These are phyloP conservation scores for Colletotrichum kahawae DNA, from an alignment of 2,329 filamentous ascomycete species.

Conservation along the genomic window DNA sequence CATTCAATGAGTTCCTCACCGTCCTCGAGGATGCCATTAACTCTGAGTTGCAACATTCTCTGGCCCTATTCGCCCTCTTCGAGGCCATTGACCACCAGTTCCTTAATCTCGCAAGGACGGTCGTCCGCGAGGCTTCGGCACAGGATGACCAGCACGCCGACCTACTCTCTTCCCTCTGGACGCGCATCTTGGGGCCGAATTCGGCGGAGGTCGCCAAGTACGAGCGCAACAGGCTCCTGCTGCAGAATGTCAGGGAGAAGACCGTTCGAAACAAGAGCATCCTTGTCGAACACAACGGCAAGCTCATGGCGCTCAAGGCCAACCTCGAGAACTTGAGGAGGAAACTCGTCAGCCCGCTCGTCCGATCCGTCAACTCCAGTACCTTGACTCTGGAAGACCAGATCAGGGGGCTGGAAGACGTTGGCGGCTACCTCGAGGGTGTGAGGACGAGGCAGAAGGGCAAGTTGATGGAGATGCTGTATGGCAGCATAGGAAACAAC, in stretches of 20 bases:
- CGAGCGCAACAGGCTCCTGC: constrained; percentile 83
- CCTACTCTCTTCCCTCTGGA: constrained; percentile 85
- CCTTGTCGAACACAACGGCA: constrained; percentile 84
- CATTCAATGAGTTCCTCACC: constrained; percentile 85
- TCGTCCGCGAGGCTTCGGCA: constrained; percentile 80
- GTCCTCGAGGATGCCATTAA: constrained; percentile 90
- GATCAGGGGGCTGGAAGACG: constrained; percentile 80
- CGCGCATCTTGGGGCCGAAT: constrained; percentile 79
- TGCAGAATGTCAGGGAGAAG: constrained; percentile 78
- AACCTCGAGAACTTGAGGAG: constrained; percentile 84
- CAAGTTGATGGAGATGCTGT: constrained; percentile 81
- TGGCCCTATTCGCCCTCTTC: constrained; percentile 86
- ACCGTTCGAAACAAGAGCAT: constrained; percentile 89
- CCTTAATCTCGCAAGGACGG: constrained; percentile 82
- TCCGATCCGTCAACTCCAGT: constrained; percentile 71
- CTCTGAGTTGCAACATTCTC: constrained; percentile 80
- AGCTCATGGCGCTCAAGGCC: constrained; percentile 82
- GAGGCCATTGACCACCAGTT: constrained; percentile 91
- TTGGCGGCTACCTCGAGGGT: constrained; percentile 76
- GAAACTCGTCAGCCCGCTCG: constrained; percentile 84
- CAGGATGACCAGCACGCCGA: constrained; percentile 85
- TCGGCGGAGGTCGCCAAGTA: constrained; percentile 82
- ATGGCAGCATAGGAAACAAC: constrained; percentile 51
- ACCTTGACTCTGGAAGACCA: constrained; percentile 83
- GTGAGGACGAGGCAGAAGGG: constrained; percentile 82